A percentile compares a stretch with the other conserved stretches of the same genome.
Evolutionary conservation across 2,329 filamentous ascomycete genomes (phyloP).

Genomic region (Ceratocystis cubensis): DNA sequence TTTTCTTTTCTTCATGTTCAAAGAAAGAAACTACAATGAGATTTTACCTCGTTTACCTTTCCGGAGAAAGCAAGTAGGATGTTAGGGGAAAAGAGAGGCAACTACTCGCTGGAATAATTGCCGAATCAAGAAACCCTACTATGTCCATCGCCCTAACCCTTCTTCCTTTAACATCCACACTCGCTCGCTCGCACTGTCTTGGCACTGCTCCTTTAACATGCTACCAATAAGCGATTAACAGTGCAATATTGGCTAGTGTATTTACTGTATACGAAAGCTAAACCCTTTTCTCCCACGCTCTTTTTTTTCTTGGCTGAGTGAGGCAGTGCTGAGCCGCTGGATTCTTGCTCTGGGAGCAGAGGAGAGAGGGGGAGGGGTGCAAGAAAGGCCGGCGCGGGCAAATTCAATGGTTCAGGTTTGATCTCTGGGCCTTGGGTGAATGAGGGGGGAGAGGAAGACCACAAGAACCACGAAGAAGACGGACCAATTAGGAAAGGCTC

Average conservation of each 20-base stretch:
- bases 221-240: no score
- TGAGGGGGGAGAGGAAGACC: no score
- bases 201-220: no score
- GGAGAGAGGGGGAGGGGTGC: neutral
- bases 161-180: neutral
- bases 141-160: neutral
- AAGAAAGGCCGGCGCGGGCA: neutral
- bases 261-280: neutral
- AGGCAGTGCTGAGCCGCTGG: constrained; percentile 3
- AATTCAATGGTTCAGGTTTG: neutral
- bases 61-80: neutral
- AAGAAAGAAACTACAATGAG: neutral
- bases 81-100: neutral
- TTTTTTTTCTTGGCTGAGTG: constrained; percentile 7
- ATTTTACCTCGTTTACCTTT: no score
- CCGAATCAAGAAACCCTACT: neutral
- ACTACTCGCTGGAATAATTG: neutral
- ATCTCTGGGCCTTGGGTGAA: neutral
- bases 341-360: neutral
- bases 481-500: no score
- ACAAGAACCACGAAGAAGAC: no score
- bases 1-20: neutral
- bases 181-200: neutral
- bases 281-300: neutral
- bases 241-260: no score